Conservation (phyloP, 2,329 filamentous ascomycete genomes). For the Verticillium tricorpus region DNA sequence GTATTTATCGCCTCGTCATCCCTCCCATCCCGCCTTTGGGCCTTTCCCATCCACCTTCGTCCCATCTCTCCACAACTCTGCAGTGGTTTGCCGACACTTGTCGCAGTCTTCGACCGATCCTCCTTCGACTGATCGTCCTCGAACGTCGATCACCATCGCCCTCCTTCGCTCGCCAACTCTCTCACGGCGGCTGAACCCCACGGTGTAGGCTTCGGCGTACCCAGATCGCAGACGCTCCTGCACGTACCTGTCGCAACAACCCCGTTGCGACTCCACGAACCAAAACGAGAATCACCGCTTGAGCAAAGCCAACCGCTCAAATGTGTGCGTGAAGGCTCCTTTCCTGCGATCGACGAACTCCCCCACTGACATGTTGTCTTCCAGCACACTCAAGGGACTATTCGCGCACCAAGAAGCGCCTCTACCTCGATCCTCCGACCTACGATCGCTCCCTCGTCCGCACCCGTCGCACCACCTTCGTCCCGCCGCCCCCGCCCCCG, state of each 20-base stretch:
- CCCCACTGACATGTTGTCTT: conserved; percentile 13
- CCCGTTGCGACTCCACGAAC: background rate
- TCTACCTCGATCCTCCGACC: conserved; percentile 36
- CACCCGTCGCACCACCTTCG: conserved; percentile 31
- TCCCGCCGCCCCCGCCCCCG: conserved; percentile 30
- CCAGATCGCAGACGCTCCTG: conserved; percentile 1
- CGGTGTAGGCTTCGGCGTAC: conserved; percentile 9
- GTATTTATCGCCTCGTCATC: background rate
- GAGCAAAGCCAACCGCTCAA: conserved; percentile 8
- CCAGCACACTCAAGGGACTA: conserved; percentile 15
- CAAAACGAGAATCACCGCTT: background rate
- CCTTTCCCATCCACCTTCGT: background rate
- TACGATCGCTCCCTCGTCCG: conserved; percentile 31
- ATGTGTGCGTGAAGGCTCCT: conserved; percentile 10
- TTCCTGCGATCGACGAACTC: background rate
- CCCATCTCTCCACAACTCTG: background rate
- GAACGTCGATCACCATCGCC: background rate
- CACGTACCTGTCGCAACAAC: background rate
- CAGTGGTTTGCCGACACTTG: no score
- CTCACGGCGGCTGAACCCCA: background rate
- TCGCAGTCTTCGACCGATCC: background rate
- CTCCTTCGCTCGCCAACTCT: background rate
- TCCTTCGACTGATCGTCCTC: background rate
- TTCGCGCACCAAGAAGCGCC: conserved; percentile 31
- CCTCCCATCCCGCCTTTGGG: background rate